Base-by-base conservation (phyloP, 1,284 basidiomycete genomes). In the Peniophora sp. region DNA sequence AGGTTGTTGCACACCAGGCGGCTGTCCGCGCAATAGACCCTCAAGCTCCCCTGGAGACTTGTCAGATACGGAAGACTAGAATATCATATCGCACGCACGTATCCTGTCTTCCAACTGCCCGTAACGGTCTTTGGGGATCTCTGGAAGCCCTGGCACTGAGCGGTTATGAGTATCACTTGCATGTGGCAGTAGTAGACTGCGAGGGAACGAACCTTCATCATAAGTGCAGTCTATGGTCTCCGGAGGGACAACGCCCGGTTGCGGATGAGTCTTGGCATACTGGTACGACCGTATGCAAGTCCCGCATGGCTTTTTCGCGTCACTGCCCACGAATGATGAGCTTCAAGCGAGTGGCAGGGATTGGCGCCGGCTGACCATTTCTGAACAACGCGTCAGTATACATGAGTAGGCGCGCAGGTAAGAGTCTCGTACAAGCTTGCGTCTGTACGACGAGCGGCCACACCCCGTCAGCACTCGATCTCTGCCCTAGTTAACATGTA, bases 91-190 rank as follows among this genome's bases (percentile, higher is more conserved):
- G 20, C 14, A 72, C 83, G 52, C 52, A 86, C 85, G 72, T 53
- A 88, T 85, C 54, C 83, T 71, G 57, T 68, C 76, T 60, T 88
- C 84, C 43, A 87, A 58, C 54, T 70, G 72, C 59, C 85, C 81
- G 58, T 81, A 78, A 49, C 72, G 72, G 55, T 70, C 81, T 60
- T 76, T 81, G 2, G 80, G 77, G 2, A 69, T 70, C 47, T 81
- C 79, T 66, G 55, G 18, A 32, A 6, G 27, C 27, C 6, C 27
- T 32, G 27, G 67, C 62, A 48, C 56, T 47, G 47, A 61, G 36
- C 60, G 56, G 74, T 78, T 24, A 69, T 64, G 20, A 73, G 75
- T 78, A 52, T 45, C 24, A 20, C 39, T 37, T 18, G 22, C 17
- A n/a, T 11, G 17, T 5, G 14, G 32, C 10, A 32, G 14, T 41